These are phyloP conservation scores for Penicillium oxalicum DNA, from an alignment of 2,329 filamentous ascomycete species.

Conservation along the genomic window DNA sequence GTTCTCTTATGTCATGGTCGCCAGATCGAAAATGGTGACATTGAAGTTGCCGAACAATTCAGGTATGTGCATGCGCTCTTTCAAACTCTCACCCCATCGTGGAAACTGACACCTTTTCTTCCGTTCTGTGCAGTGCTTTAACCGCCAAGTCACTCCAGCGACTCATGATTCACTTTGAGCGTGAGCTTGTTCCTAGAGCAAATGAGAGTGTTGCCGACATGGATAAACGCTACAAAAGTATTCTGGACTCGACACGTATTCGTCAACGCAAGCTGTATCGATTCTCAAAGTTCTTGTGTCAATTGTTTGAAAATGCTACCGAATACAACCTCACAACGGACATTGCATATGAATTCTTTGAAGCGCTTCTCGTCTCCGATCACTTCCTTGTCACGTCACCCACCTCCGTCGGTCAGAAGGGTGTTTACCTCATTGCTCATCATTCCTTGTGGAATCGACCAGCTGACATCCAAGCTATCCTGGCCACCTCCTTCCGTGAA, in stretches of 20 bases:
- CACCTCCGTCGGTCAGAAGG: conserved; percentile 63
- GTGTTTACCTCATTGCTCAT: conserved; percentile 78
- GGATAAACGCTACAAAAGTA: conserved; percentile 95
- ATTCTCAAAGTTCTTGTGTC: conserved; percentile 82
- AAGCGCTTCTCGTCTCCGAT: conserved; percentile 70
- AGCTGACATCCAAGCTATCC: conserved; percentile 76
- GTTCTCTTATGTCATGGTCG: conserved; percentile 92
- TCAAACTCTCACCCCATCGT: not conserved
- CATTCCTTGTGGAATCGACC: conserved; percentile 67
- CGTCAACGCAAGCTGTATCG: conserved; percentile 94
- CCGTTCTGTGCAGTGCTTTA: conserved; percentile 53
- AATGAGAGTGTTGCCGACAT: conserved; percentile 81
- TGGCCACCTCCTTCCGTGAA: conserved; percentile 70
- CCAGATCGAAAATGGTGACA: conserved; percentile 85
- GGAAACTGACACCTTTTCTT: conserved; percentile 20
- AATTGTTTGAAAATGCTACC: conserved; percentile 92
- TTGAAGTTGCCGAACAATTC: conserved; percentile 97
- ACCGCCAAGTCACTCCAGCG: conserved; percentile 89
- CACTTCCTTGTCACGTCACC: conserved; percentile 78
- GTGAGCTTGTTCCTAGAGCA: conserved; percentile 75
- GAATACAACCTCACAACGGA: conserved; percentile 80
- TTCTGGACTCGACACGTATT: conserved; percentile 90
- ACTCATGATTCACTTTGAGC: conserved; percentile 84
- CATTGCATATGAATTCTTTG: conserved; percentile 68
- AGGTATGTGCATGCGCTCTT: conserved; percentile 43